phyloP scores from a whole-genome alignment of 2,329 filamentous ascomycete genomes.

The Xylariaceae sp. region DNA sequence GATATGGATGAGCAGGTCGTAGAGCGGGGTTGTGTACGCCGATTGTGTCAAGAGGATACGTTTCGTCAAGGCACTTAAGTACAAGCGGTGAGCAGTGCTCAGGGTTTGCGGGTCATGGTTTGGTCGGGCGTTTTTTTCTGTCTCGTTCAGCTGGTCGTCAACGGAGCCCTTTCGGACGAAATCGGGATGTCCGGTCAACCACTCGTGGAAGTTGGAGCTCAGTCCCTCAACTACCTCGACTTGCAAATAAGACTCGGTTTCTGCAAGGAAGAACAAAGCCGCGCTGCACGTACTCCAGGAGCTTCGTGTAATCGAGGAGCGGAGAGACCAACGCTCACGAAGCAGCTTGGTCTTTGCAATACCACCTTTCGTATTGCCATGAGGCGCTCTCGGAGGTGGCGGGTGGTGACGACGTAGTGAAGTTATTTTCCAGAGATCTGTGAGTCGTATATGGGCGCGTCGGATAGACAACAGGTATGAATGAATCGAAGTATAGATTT shows the following conservation, averaged over 20 bases:
- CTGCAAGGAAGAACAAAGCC: conserved; percentile 82
- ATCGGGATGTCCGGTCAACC: conserved; percentile 54
- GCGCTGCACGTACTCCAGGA: conserved; percentile 89
- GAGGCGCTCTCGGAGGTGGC: conserved; percentile 61
- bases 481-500: conserved; percentile 79
- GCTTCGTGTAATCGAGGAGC: conserved; percentile 67
- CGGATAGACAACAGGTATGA: conserved; percentile 83
- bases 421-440: conserved; percentile 82
- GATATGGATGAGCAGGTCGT: conserved; percentile 66
- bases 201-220: conserved; percentile 74
- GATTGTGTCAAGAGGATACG: conserved; percentile 58
- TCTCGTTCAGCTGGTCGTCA: conserved; percentile 11
- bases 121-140: conserved; percentile 11
- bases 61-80: conserved; percentile 65
- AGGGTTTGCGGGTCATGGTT: conserved; percentile 80
- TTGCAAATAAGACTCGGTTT: conserved; percentile 84
- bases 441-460: conserved; percentile 78
- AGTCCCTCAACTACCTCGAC: conserved; percentile 79
- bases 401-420: conserved; percentile 74
- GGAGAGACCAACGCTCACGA: conserved; percentile 58
- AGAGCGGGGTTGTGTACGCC: conserved; percentile 60
- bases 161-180: conserved; percentile 13
- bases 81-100: conserved; percentile 72
- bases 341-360: conserved; percentile 57
- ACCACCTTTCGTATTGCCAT: conserved; percentile 58